Percentiles rank a stretch among this genome's conserved stretches.
Evolutionary conservation across 331 rosid species (phyloP).

Genomic region (Pyracantha coccinea): DNA sequence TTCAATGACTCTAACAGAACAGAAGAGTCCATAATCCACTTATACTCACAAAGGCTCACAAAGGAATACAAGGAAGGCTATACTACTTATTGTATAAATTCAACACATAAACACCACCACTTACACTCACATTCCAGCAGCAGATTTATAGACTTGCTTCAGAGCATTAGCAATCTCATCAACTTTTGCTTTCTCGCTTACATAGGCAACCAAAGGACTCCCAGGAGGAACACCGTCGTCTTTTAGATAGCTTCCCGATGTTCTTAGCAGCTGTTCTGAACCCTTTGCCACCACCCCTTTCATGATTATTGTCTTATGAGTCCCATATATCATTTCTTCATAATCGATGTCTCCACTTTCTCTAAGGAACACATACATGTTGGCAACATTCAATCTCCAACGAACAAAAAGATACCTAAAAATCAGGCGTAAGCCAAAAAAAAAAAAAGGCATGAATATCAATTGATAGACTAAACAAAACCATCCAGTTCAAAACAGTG

Average conservation of each 20-base stretch:
- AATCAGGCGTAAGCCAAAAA: neutral
- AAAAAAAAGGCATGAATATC: too few relatives aligned
- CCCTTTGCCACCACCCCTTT: conserved; percentile 54
- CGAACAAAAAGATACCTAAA: conserved; percentile 80
- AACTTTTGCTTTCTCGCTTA: conserved; percentile 37
- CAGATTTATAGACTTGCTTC: conserved; percentile 44
- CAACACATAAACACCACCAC: neutral
- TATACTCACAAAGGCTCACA: too few relatives aligned
- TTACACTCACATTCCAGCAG: conserved; percentile 36
- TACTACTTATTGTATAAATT: neutral
- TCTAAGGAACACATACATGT: conserved; percentile 76
- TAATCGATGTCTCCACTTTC: conserved; percentile 81
- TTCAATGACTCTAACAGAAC: too few relatives aligned
- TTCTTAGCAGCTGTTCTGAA: conserved; percentile 59
- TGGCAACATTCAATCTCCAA: conserved; percentile 70
- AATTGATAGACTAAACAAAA: too few relatives aligned
- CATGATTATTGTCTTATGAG: conserved; percentile 75
- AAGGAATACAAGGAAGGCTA: too few relatives aligned
- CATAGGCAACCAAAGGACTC: conserved; percentile 45
- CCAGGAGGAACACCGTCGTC: conserved; percentile 62
- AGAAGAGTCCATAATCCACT: too few relatives aligned
- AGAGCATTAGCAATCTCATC: conserved; percentile 51
- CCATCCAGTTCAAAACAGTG: too few relatives aligned
- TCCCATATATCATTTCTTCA: conserved; percentile 83
- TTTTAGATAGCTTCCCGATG: conserved; percentile 63